Conservation (phyloP, 495 filamentous ascomycete genomes). For the Penicillium antarcticum region DNA sequence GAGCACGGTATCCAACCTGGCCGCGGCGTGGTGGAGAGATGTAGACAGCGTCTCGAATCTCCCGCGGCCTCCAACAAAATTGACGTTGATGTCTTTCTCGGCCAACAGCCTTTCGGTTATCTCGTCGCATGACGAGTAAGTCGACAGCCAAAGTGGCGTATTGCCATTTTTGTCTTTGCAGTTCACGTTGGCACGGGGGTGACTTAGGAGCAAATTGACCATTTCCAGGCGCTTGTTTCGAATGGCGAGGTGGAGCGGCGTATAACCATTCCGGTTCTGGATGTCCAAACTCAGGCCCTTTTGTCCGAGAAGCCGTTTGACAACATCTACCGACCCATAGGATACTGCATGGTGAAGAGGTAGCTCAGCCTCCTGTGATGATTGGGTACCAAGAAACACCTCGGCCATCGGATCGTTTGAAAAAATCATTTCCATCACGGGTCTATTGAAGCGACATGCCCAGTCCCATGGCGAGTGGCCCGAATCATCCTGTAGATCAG, state of each 20-base stretch:
- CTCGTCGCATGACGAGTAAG: constrained; percentile 2
- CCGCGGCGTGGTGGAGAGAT: constrained; percentile 5
- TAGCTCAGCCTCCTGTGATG: constrained; percentile 3
- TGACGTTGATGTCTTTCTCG: constrained; percentile 6
- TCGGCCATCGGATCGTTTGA: not conserved
- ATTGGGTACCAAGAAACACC: not conserved
- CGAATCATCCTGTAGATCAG: constrained; percentile 1
- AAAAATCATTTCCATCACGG: constrained; percentile 1
- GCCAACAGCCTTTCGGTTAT: constrained; percentile 6
- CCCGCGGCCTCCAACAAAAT: constrained; percentile 1
- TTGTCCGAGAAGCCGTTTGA: constrained; percentile 5
- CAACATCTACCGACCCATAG: constrained; percentile 2
- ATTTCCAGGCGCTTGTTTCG: not conserved
- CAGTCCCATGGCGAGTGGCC: constrained; percentile 7
- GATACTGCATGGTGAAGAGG: constrained; percentile 7
- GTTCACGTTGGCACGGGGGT: not conserved
- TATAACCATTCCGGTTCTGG: constrained; percentile 6
- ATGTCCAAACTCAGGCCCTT: not conserved
- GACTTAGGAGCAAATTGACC: constrained; percentile 6
- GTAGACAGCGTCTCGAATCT: constrained; percentile 3
- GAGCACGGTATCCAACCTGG: constrained; percentile 4
- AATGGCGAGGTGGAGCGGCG: constrained; percentile 11
- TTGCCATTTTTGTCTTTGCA: constrained; percentile 5
- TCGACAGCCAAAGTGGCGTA: constrained; percentile 12
- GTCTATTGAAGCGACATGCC: not conserved